Conservation (phyloP, 208 protist genomes). For the Acanthamoeba quina region DNA sequence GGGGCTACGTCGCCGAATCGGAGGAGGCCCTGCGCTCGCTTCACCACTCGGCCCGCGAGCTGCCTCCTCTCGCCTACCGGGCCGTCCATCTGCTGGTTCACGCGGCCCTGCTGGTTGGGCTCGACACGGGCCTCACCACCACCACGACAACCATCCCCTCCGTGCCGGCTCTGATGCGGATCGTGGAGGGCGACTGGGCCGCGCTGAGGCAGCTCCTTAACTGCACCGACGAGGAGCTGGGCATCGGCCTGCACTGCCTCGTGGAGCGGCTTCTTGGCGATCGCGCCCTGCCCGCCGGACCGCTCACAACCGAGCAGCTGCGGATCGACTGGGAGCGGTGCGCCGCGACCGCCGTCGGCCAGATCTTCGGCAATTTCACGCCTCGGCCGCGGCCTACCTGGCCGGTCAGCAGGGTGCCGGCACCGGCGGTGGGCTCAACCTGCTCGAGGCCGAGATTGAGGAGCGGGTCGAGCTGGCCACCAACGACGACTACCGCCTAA, state of each 20-base stretch:
- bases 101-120: background rate
- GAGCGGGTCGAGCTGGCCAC: background rate
- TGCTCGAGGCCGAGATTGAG: slow-evolving; percentile 32
- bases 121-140: background rate
- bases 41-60: background rate
- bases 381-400: background rate
- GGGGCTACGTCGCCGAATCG: slow-evolving; percentile 18
- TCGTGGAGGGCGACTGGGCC: slow-evolving; percentile 3
- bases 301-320: slow-evolving; percentile 2
- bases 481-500: background rate
- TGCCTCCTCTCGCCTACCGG: background rate
- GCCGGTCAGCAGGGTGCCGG: background rate
- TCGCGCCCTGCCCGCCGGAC: background rate
- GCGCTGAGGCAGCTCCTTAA: slow-evolving; percentile 3
- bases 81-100: background rate
- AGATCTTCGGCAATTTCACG: slow-evolving; percentile 28
- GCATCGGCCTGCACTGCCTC: background rate
- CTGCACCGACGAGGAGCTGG: slow-evolving; percentile 22
- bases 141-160: background rate
- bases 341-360: background rate
- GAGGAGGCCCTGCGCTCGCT: background rate
- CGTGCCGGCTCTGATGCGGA: background rate
- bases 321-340: background rate
- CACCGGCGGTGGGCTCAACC: background rate
- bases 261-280: background rate